These are phyloP conservation scores for Teratosphaeria destructans DNA, from an alignment of 2,329 filamentous ascomycete species.

Conservation along the genomic window DNA sequence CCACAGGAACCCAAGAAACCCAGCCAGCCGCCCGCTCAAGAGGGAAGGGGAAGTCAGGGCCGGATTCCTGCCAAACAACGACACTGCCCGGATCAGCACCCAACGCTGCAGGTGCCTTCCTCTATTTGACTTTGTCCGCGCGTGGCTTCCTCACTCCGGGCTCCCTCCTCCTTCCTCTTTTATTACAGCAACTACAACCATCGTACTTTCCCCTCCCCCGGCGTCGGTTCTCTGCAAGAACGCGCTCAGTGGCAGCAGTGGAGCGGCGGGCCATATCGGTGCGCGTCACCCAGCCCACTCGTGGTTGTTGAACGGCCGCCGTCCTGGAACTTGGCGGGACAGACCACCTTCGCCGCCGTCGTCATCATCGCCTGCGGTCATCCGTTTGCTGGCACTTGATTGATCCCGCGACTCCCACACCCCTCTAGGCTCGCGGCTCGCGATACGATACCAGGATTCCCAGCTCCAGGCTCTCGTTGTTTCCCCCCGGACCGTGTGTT, in stretches of 20 bases:
- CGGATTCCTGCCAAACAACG: not conserved
- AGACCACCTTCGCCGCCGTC: not conserved
- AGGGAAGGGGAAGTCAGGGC: not conserved
- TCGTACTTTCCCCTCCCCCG: too few species aligned
- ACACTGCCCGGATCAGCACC: not conserved
- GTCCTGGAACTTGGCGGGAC: not conserved
- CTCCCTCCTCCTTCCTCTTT: not conserved
- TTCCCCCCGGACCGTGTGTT: not conserved
- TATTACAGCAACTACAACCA: not conserved
- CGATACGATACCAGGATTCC: not conserved
- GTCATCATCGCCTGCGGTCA: not conserved
- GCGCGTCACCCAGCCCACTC: not conserved
- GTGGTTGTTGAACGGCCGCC: not conserved
- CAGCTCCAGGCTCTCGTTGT: not conserved
- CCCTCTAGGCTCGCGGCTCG: not conserved
- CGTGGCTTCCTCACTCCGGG: not conserved
- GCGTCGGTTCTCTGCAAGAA: not conserved
- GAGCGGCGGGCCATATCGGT: not conserved
- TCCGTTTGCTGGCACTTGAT: not conserved
- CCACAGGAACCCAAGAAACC: not conserved
- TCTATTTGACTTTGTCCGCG: not conserved
- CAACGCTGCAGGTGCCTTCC: not conserved
- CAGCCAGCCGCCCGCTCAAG: not conserved
- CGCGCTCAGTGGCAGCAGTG: not conserved
- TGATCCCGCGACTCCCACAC: not conserved